These are phyloP conservation scores for Sonneratia caseolaris DNA, from an alignment of 345 rosid species.

Conservation along the genomic window DNA sequence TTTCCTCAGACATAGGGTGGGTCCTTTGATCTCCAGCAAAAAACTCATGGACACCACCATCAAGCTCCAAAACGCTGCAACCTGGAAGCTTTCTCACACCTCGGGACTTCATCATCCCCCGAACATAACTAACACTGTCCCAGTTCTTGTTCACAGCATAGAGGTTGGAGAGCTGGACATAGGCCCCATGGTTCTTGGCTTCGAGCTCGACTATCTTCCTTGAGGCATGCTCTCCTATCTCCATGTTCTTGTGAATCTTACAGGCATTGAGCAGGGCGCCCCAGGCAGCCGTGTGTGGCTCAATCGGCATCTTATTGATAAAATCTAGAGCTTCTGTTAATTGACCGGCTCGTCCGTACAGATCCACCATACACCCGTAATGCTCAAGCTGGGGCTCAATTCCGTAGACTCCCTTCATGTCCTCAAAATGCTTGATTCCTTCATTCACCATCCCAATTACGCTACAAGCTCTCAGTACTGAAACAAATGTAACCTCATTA, in stretches of 20 bases:
- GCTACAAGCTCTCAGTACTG: slow-evolving; percentile 48
- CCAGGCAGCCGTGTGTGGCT: slow-evolving; percentile 58
- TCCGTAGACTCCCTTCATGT: slow-evolving; percentile 38
- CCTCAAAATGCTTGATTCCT: slow-evolving; percentile 36
- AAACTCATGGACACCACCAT: slow-evolving; percentile 53
- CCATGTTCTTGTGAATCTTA: slow-evolving; percentile 39
- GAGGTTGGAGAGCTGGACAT: slow-evolving; percentile 52
- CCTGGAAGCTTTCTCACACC: slow-evolving; percentile 53
- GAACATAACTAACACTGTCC: slow-evolving; percentile 34
- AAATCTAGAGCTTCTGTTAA: slow-evolving; percentile 36
- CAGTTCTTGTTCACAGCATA: slow-evolving; percentile 52
- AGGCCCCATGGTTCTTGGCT: slow-evolving; percentile 40
- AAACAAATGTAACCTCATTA: slow-evolving; percentile 45
- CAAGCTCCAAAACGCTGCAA: slow-evolving; percentile 47
- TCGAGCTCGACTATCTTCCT: slow-evolving; percentile 46
- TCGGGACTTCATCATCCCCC: slow-evolving; percentile 39
- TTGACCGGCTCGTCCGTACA: slow-evolving; percentile 45
- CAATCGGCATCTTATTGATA: slow-evolving; percentile 42
- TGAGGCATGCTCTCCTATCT: slow-evolving; percentile 41
- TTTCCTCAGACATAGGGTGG: slow-evolving; percentile 39
- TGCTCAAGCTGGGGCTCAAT: slow-evolving; percentile 51
- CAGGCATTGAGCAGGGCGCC: slow-evolving; percentile 61
- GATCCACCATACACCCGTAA: slow-evolving; percentile 67
- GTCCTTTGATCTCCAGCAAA: slow-evolving; percentile 38
- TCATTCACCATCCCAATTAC: slow-evolving; percentile 45